Percentiles rank a stretch among this genome's conserved stretches.
Conservation (phyloP, 768 basidiomycete genomes). For the Gloeopeniophorella convolvens region DNA sequence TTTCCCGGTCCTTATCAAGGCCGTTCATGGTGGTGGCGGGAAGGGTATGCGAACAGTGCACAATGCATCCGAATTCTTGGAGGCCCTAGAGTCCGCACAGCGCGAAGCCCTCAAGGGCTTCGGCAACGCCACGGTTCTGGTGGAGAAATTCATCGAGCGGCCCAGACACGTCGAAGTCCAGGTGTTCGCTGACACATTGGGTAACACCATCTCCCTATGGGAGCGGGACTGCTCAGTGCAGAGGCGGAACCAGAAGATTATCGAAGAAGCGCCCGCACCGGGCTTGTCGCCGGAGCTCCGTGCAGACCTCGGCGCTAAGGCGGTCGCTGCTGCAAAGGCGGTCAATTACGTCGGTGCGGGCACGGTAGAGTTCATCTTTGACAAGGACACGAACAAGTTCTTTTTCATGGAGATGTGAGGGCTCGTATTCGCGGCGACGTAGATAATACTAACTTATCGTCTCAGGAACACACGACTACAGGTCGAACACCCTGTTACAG, state of each 20-base stretch:
- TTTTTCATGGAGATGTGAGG: slow-evolving; percentile 95
- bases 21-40: slow-evolving; percentile 92
- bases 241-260: slow-evolving; percentile 91
- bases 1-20: slow-evolving; percentile 92
- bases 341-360: slow-evolving; percentile 90
- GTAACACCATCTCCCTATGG: slow-evolving; percentile 90
- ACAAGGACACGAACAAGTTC: slow-evolving; percentile 80
- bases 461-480: slow-evolving; percentile 77
- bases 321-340: slow-evolving; percentile 87
- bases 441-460: not conserved
- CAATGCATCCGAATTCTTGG: slow-evolving; percentile 61
- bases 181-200: slow-evolving; percentile 79
- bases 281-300: slow-evolving; percentile 75
- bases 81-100: slow-evolving; percentile 80
- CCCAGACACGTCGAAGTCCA: slow-evolving; percentile 94
- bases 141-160: slow-evolving; percentile 83
- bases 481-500: slow-evolving; percentile 90
- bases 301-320: slow-evolving; percentile 76
- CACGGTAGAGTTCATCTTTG: slow-evolving; percentile 96
- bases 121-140: slow-evolving; percentile 77
- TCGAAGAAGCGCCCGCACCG: slow-evolving; percentile 93
- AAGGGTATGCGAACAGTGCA: slow-evolving; percentile 90
- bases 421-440: not conserved
- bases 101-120: slow-evolving; percentile 86
- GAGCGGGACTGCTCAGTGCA: slow-evolving; percentile 93